A percentile compares a stretch with the other conserved stretches of the same genome.
Evolutionary conservation across 768 basidiomycete genomes (phyloP).

Genomic region (Glaciozyma antarctica): DNA sequence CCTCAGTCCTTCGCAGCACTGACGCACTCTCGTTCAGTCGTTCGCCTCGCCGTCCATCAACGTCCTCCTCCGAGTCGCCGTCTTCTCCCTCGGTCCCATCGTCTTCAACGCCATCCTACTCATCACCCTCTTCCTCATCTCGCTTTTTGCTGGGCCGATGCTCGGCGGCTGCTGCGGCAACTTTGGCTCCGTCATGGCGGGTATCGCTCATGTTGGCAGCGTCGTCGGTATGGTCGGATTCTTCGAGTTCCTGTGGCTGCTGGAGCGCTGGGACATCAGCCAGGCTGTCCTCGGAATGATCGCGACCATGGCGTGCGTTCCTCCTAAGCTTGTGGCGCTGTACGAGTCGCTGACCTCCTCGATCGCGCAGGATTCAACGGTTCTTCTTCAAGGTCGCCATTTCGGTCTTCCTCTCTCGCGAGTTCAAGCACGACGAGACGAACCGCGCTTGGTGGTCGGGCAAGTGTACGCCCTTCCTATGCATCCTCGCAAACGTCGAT

Average conservation of each 20-base stretch:
- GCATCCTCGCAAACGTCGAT: not conserved
- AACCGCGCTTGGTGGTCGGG: slow-evolving; percentile 99
- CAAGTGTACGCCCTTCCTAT: slow-evolving; percentile 35
- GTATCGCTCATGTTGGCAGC: slow-evolving; percentile 71
- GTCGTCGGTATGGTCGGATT: slow-evolving; percentile 78
- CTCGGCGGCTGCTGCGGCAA: slow-evolving; percentile 56
- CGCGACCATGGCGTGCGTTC: slow-evolving; percentile 56
- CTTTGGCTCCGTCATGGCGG: slow-evolving; percentile 87
- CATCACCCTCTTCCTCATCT: slow-evolving; percentile 76
- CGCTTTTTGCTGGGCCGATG: slow-evolving; percentile 76
- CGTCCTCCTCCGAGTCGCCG: slow-evolving; percentile 82
- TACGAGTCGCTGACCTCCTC: not conserved
- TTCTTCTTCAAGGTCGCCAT: slow-evolving; percentile 89
- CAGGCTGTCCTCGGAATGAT: slow-evolving; percentile 91
- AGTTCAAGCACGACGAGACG: slow-evolving; percentile 99
- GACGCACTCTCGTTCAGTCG: slow-evolving; percentile 39
- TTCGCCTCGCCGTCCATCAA: slow-evolving; percentile 68
- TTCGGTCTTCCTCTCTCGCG: slow-evolving; percentile 84
- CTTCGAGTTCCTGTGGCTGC: slow-evolving; percentile 97
- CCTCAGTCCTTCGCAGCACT: not conserved
- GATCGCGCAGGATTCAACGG: slow-evolving; percentile 55
- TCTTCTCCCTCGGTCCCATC: slow-evolving; percentile 87
- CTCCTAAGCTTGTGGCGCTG: too few relatives aligned
- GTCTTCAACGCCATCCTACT: slow-evolving; percentile 89
- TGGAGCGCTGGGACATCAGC: slow-evolving; percentile 81